Evolutionary conservation across 352 stramenopile genomes (phyloP), one percentile per base, ranked within the genome.

Genomic region (Phytopythium oedochilum): DNA sequence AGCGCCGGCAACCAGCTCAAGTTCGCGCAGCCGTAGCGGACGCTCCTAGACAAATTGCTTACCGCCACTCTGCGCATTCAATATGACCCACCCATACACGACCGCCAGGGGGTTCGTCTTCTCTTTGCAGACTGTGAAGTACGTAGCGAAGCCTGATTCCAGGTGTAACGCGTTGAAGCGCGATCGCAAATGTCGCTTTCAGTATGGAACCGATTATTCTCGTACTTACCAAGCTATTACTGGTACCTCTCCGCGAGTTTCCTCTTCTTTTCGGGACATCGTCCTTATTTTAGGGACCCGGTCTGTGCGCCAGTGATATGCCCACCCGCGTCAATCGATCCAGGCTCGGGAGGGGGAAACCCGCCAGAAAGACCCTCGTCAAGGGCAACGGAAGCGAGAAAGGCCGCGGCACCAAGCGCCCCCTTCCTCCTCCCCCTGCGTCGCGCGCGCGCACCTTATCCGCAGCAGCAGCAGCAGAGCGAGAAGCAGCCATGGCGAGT

Each of bases 401-500:
- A 42, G 46, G 46, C 31, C 28, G 28, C 28, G 9, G 11, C 35
- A 29, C 29, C 29, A 32, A n/a, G n/a, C n/a, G n/a, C 39, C 1
- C 39, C n/a, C 17, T 25, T 12, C 43, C 14, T 32, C 25, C 36
- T 10, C 39, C 12, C n/a, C 39, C 26, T 55, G 15, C 46, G 26
- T 26, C 26, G 46, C 28, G 14, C 29, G 23, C 26, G 12, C 20
- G 36, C 36, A 42, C 5, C 36, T 22, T 18, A 25, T 15, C 17
- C 20, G 17, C 29, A 44, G 39, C 51, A 50, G 29, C 32, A 46
- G 52, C 44, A 50, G 25, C 53, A 66, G 44, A 45, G 62, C n/a
- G 36, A 70, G 40, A 32, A 63, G 53, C 50, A 63, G 71, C 29
- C 53, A 93, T 91, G 80, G 82, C 82, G 65, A 94, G 84, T 58